Conservation (phyloP, 345 rosid genomes). For the Turritis glabra region DNA sequence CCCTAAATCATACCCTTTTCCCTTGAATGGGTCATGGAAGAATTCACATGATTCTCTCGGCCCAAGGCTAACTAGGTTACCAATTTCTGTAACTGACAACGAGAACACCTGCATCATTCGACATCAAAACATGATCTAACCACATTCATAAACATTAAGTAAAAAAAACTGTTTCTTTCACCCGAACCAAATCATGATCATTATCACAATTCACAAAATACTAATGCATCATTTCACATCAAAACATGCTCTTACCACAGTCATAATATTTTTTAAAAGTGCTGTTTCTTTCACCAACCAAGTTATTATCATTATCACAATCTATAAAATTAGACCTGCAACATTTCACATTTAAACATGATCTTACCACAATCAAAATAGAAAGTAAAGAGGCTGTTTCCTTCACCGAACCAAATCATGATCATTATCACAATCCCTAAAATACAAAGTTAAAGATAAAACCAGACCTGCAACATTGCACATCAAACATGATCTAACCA, state of each 20-base stretch:
- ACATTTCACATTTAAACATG: slow-evolving; percentile 1
- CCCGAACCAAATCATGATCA: neutral
- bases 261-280: too few relatives aligned
- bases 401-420: neutral
- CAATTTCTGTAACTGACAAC: slow-evolving; percentile 78
- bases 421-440: neutral
- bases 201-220: neutral
- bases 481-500: neutral
- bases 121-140: slow-evolving; percentile 14
- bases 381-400: too few relatives aligned
- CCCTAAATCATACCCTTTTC: slow-evolving; percentile 60
- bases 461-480: slow-evolving; percentile 45
- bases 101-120: slow-evolving; percentile 64
- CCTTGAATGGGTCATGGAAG: slow-evolving; percentile 85
- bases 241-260: too few relatives aligned
- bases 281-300: neutral
- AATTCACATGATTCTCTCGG: slow-evolving; percentile 76
- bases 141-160: too few relatives aligned
- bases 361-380: neutral
- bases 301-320: neutral
- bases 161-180: too few relatives aligned
- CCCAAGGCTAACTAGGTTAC: slow-evolving; percentile 68
- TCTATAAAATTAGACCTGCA: slow-evolving; percentile 36
- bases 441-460: neutral
- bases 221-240: slow-evolving; percentile 22